Conservation (phyloP, 768 basidiomycete species). For the Trametopsis cervina region DNA sequence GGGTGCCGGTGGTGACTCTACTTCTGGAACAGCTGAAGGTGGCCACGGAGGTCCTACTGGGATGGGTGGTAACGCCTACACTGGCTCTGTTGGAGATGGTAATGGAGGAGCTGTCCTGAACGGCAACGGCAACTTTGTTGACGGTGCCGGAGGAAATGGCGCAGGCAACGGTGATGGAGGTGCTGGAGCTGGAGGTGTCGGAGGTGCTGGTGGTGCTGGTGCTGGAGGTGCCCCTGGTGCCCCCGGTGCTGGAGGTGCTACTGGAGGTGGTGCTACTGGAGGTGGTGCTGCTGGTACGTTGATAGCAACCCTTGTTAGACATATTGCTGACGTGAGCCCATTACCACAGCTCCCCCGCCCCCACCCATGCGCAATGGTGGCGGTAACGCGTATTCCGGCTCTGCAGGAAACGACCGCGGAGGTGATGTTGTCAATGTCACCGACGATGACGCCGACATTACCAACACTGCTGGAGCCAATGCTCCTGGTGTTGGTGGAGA, state of each 20-base stretch:
- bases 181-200: neutral
- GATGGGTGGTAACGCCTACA: conserved; percentile 12
- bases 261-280: neutral
- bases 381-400: conserved; percentile 11
- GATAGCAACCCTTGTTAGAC: too few species aligned
- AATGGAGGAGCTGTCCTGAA: conserved; percentile 11
- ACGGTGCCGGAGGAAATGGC: conserved; percentile 2
- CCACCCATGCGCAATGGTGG: conserved; percentile 11
- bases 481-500: conserved; percentile 21
- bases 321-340: neutral
- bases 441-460: conserved; percentile 9
- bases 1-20: conserved; percentile 11
- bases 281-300: neutral
- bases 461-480: conserved; percentile 14
- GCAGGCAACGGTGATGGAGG: neutral
- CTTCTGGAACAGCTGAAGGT: conserved; percentile 11
- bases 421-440: conserved; percentile 12
- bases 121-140: neutral
- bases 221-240: conserved; percentile 1
- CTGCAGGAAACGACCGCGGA: conserved; percentile 11
- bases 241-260: neutral
- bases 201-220: neutral
- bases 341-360: conserved; percentile 1
- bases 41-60: conserved; percentile 10
- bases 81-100: conserved; percentile 11